A percentile compares a stretch with the other conserved stretches of the same genome.
Evolutionary conservation across 106 monocot genomes (phyloP).

Genomic region (Triglochin maritima): DNA sequence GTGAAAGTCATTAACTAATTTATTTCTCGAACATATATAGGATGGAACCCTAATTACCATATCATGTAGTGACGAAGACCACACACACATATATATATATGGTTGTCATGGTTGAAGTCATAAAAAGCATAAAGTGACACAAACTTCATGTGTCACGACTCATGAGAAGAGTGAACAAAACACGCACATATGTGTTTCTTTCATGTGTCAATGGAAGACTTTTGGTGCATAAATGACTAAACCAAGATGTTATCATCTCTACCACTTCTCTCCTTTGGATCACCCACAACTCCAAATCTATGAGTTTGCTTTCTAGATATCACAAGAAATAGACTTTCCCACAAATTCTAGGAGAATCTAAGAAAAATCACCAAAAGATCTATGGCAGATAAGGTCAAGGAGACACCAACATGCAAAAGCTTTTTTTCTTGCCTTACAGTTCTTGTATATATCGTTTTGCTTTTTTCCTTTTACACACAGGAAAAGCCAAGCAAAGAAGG

Average conservation of each 20-base stretch:
- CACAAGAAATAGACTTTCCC: background rate
- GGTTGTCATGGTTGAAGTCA: background rate
- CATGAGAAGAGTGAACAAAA: background rate
- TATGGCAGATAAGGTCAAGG: background rate
- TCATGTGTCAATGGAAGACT: background rate
- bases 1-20: background rate
- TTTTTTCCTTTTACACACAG: conserved; percentile 22
- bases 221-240: too few relatives aligned
- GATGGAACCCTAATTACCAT: too few relatives aligned
- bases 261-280: background rate
- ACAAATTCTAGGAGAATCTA: background rate
- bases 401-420: background rate
- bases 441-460: background rate
- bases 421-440: background rate
- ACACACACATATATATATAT: background rate
- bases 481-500: conserved; percentile 89
- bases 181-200: background rate
- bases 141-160: background rate
- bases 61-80: background rate
- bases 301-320: background rate
- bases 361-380: background rate
- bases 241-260: background rate
- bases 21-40: background rate
- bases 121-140: too few relatives aligned
- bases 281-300: background rate